These are phyloP conservation scores for Leucogyrophana mollusca DNA, from an alignment of 768 basidiomycete species.

Conservation along the genomic window DNA sequence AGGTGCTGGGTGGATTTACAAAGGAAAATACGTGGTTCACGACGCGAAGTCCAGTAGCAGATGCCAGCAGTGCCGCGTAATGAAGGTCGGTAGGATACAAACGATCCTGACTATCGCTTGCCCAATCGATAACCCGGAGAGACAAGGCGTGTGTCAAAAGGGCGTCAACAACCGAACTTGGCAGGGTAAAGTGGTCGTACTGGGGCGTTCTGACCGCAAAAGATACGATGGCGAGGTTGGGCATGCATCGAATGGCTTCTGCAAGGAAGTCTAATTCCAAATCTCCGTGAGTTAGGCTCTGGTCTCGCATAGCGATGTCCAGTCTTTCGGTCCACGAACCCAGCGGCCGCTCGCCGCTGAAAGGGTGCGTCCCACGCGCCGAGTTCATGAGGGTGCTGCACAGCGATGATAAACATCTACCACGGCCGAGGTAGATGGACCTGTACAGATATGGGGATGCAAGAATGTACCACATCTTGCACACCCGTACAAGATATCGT, in stretches of 20 bases:
- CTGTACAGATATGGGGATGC: constrained; percentile 21
- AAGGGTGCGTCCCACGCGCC: constrained; percentile 6
- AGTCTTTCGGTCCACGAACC: constrained; percentile 22
- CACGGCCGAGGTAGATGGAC: constrained; percentile 20
- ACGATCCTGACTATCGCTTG: background rate
- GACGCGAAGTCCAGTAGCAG: constrained; percentile 12
- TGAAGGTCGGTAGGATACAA: background rate
- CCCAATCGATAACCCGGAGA: constrained; percentile 21
- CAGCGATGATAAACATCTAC: constrained; percentile 18
- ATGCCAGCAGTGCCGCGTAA: constrained; percentile 6
- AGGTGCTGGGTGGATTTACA: background rate
- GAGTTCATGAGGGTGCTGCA: constrained; percentile 11
- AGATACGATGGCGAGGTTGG: constrained; percentile 18
- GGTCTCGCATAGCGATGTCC: constrained; percentile 23
- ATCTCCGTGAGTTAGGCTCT: background rate
- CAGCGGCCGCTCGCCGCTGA: constrained; percentile 10
- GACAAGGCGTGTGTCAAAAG: constrained; percentile 14
- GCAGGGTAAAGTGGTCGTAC: background rate
- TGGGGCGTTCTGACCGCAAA: constrained; percentile 5
- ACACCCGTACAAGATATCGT: constrained; percentile 25
- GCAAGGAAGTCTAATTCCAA: constrained; percentile 9
- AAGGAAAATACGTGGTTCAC: background rate
- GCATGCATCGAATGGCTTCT: constrained; percentile 14
- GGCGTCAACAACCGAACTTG: constrained; percentile 10
- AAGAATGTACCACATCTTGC: constrained; percentile 26